Evolutionary conservation across 768 basidiomycete species (phyloP).

Genomic region (Sporobolomyces pararoseus): DNA sequence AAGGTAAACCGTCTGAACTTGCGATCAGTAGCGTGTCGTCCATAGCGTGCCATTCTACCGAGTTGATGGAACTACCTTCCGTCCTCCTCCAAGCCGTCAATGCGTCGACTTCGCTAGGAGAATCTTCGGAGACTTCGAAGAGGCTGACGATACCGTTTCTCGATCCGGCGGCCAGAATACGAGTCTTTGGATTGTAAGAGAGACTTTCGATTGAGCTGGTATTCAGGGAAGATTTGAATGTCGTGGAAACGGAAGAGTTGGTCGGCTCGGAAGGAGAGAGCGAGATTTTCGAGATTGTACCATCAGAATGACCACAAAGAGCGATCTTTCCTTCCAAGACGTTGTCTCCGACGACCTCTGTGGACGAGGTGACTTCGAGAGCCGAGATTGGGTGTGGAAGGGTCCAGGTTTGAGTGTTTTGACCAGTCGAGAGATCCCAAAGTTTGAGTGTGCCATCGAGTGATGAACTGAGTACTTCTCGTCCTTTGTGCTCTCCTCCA

Average conservation of each 20-base stretch:
- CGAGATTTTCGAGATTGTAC: not conserved
- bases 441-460: slow-evolving; percentile 67
- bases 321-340: slow-evolving; percentile 8
- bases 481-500: slow-evolving; percentile 51
- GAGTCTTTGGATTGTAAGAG: not conserved
- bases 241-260: not conserved
- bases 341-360: not conserved
- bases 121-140: not conserved
- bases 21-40: slow-evolving; percentile 15
- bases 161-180: not conserved
- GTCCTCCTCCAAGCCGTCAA: not conserved
- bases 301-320: slow-evolving; percentile 20
- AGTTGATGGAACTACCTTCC: not conserved
- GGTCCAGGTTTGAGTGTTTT: slow-evolving; percentile 52
- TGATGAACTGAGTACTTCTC: slow-evolving; percentile 63
- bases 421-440: slow-evolving; percentile 66
- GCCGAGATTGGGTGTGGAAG: slow-evolving; percentile 11
- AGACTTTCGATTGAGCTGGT: not conserved
- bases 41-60: not conserved
- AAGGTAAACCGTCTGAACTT: slow-evolving; percentile 30
- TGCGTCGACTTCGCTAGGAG: not conserved
- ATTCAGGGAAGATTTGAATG: not conserved
- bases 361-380: slow-evolving; percentile 4
- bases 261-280: slow-evolving; percentile 1
- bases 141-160: not conserved